phyloP scores from a whole-genome alignment of 495 filamentous ascomycete genomes.

The Daldinia bambusicola region DNA sequence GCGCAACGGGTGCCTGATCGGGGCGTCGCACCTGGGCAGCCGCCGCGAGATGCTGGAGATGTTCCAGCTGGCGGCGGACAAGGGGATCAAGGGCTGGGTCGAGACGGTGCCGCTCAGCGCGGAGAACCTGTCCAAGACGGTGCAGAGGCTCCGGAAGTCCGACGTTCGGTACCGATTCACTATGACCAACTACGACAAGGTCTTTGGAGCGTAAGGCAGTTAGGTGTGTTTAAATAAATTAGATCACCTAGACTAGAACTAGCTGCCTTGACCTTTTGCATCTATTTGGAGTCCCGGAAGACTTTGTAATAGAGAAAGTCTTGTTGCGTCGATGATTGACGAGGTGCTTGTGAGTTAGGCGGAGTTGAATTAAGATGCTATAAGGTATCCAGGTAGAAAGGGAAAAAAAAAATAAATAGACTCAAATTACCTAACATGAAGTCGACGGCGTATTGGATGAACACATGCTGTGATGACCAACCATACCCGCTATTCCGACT shows the following conservation, averaged over 20 bases:
- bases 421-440: not conserved
- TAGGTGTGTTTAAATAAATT: too few relatives aligned
- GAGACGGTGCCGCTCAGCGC: constrained; percentile 78
- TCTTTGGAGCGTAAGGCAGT: constrained; percentile 48
- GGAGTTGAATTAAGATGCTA: not conserved
- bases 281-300: not conserved
- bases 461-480: too few relatives aligned
- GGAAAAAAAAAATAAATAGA: not conserved
- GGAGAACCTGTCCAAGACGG: constrained; percentile 72
- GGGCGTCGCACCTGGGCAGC: constrained; percentile 83
- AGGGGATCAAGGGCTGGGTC: constrained; percentile 84
- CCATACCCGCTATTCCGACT: too few relatives aligned
- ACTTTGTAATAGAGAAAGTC: not conserved
- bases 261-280: not conserved
- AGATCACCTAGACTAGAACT: not conserved
- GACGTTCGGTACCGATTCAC: constrained; percentile 68
- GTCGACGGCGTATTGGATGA: too few relatives aligned
- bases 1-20: constrained; percentile 80
- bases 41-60: constrained; percentile 83
- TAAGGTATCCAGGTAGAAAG: not conserved
- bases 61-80: constrained; percentile 82
- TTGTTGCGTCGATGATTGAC: not conserved
- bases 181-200: constrained; percentile 61
- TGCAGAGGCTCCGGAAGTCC: constrained; percentile 74
- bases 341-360: not conserved